Percentiles rank a stretch among this genome's conserved stretches.
Conservation (phyloP, 106 monocot species). For the Acorus gramineus region DNA sequence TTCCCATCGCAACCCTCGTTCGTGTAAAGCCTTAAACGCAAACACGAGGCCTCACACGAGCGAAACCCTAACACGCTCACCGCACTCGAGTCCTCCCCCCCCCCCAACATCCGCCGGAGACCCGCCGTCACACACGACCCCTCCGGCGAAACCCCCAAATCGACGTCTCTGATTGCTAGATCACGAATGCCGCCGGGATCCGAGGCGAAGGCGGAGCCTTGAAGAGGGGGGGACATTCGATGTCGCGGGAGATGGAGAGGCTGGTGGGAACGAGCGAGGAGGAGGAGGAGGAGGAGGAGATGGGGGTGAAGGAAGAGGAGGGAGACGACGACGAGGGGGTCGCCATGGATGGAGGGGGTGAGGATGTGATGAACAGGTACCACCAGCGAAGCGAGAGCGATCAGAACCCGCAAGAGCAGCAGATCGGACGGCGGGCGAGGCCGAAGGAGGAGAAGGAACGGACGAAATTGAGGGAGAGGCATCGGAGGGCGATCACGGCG, state of each 20-base stretch:
- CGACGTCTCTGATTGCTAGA: too few relatives aligned
- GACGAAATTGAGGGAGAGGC: slow-evolving; percentile 15
- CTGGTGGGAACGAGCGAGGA: too few relatives aligned
- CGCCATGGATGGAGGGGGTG: neutral
- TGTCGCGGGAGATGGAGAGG: slow-evolving; percentile 24
- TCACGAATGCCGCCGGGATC: neutral
- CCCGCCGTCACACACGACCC: neutral
- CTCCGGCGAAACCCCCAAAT: too few relatives aligned
- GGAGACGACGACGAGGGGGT: slow-evolving; percentile 18
- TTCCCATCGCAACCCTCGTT: slow-evolving; percentile 10
- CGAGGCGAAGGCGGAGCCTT: neutral
- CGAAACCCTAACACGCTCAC: slow-evolving; percentile 46
- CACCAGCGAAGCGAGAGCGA: neutral
- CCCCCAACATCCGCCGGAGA: slow-evolving; percentile 17
- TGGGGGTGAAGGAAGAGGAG: slow-evolving; percentile 14
- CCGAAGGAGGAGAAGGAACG: slow-evolving; percentile 24
- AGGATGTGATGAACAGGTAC: slow-evolving; percentile 2
- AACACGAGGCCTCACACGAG: slow-evolving; percentile 47
- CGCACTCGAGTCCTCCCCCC: neutral
- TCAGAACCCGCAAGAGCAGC: neutral
- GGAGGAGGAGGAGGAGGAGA: too few relatives aligned
- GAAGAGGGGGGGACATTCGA: neutral
- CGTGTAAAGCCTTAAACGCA: slow-evolving; percentile 35
- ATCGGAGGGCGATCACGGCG: slow-evolving; percentile 7
- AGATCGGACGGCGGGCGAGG: slow-evolving; percentile 10